Base-by-base conservation (phyloP, 768 basidiomycete species). In the Amanita fuliginea region DNA sequence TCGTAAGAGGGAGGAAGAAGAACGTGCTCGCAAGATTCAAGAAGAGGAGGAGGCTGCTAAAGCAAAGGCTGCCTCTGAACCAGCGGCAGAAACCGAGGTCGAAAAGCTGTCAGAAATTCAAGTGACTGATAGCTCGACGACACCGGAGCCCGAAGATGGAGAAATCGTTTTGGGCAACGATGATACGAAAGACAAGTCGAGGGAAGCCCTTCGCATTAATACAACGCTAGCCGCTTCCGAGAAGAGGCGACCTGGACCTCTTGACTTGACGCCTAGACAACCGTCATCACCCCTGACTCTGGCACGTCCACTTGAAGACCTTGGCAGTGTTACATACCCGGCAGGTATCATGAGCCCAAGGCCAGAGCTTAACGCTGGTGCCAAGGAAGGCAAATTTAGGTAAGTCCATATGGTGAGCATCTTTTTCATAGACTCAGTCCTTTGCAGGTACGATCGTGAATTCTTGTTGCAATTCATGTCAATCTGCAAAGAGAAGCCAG, bases 391-490 rank as follows among this genome's bases (percentile, higher is more conserved):
- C 57, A 94, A 91, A 66, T 95, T 91, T 72, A 79, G 83, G 89
- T 88, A 66, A 53, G 58, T 35, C 6, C 18, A 18, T 52, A 18
- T 52, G n/a, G 2, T 24, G 24, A 14, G 56, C 39, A 2, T 14
- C 10, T 8, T 6, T 40, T 13, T 39, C 10, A 28, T 41, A 41
- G 32, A 26, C 36, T 28, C 10, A 18, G 45, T 22, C 19, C 49
- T 21, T 43, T 32, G 19, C 53, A 91, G 95, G 59, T 99, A 99
- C 63, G 92, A 97, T 64, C 91, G 94, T 32, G 91, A 94, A 16
- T 99, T 99, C 80, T 76, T 99, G 21, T 67, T 99, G 52, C 95
- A 99, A 62, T 99, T 99, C 71, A 93, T 96, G 88, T 67, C 70
- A 19, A 68, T 95, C 53, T 99, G 96, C 75, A 88, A 81, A 64